Evolutionary conservation across 495 filamentous ascomycete genomes (phyloP).

Genomic region (Aspergillus campestris): DNA sequence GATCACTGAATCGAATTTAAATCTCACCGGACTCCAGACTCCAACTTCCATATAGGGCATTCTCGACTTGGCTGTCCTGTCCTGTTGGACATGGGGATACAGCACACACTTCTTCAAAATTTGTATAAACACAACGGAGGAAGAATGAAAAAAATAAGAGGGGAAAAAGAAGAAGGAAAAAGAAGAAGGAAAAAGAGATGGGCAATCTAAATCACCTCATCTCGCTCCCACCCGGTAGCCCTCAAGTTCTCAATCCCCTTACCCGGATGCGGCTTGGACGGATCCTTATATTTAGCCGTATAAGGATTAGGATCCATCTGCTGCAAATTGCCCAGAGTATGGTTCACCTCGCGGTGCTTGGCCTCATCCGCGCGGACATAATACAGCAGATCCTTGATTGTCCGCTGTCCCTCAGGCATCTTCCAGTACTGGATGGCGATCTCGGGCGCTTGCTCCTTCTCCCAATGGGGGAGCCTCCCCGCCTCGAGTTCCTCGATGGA

Average conservation of each 20-base stretch:
- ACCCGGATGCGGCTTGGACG: constrained; percentile 51
- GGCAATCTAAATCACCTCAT: constrained; percentile 59
- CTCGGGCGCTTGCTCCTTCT: constrained; percentile 68
- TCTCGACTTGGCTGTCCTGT: no score
- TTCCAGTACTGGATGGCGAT: constrained; percentile 87
- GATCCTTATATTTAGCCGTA: constrained; percentile 62
- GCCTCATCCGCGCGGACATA: constrained; percentile 93
- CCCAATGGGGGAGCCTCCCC: constrained; percentile 77
- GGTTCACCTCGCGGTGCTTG: constrained; percentile 96
- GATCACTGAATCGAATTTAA: no score
- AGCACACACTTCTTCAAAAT: no score
- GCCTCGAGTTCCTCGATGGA: constrained; percentile 78
- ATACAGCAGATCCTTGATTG: constrained; percentile 76
- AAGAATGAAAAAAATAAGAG: no score
- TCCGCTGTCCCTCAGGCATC: constrained; percentile 76
- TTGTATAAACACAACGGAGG: no score
- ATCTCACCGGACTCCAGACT: no score
- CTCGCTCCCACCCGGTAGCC: constrained; percentile 70
- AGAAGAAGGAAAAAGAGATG: neutral
- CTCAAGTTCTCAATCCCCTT: constrained; percentile 64
- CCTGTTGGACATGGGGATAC: no score
- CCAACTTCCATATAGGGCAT: no score
- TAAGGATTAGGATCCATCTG: constrained; percentile 91
- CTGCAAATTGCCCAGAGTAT: constrained; percentile 79
- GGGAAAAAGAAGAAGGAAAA: no score